Evolutionary conservation across 495 filamentous ascomycete genomes (phyloP).

Genomic region (Jackrogersella multiformis): DNA sequence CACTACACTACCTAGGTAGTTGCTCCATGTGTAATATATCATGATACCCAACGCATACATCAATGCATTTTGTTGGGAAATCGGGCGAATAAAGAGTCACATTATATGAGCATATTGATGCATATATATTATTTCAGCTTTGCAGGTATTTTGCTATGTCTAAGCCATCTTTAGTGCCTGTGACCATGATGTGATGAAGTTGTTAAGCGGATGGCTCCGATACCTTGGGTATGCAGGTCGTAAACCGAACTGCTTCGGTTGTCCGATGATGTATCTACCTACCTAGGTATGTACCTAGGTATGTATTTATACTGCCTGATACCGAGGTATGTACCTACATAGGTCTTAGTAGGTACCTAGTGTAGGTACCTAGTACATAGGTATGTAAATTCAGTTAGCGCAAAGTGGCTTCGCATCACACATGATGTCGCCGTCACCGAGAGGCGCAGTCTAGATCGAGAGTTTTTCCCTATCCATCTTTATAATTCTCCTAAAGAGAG

Average conservation of each 20-base stretch:
- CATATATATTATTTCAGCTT: no score
- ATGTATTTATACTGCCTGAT: no score
- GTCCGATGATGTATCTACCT: conserved; percentile 8
- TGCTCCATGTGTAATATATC: conserved; percentile 7
- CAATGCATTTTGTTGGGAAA: conserved; percentile 4
- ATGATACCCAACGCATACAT: conserved; percentile 20
- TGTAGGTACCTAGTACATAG: no score
- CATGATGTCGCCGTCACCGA: conserved; percentile 29
- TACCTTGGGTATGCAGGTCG: background rate
- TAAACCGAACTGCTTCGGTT: conserved; percentile 22
- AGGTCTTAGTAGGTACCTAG: no score
- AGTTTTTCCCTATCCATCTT: background rate
- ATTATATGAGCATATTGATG: no score
- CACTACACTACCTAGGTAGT: background rate
- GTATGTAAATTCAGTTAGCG: conserved; percentile 25
- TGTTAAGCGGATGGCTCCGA: no score
- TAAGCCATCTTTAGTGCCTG: no score
- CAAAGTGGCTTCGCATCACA: conserved; percentile 16
- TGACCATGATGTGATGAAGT: background rate
- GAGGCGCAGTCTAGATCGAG: conserved; percentile 21
- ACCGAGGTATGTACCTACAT: no score
- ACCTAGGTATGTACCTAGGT: background rate
- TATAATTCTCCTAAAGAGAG: background rate
- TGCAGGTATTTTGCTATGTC: no score
- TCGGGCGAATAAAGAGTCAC: conserved; percentile 3